Base-by-base conservation (phyloP, 257 asterid genomes). In the Lithospermum erythrorhizon region DNA sequence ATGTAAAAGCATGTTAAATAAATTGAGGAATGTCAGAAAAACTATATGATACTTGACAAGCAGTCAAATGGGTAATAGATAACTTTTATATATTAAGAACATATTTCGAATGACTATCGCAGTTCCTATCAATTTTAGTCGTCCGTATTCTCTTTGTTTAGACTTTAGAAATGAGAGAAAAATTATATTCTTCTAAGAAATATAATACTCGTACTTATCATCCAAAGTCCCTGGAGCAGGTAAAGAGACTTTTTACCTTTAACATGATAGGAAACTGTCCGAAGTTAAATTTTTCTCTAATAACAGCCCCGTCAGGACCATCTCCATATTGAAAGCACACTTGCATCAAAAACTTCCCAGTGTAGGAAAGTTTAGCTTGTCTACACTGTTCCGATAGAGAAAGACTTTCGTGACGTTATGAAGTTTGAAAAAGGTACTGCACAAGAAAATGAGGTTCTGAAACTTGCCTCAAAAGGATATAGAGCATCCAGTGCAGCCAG, bases 231-330 rank as follows among this genome's bases (percentile, higher is more conserved):
- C 10, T 11, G 25, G 21, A 21, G 25, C 16, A 54, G 27, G 37
- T 16, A 2, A 55, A 57, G 47, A 56, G 2, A 60, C 37, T 54
- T 35, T 55, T 59, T 57, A 84, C 98, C 97, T 86, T 89, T 69
- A 93, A 79, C 98, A 93, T 93, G 69, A 93, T 69, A 18, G 98
- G 98, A 24, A 93, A 75, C 73, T 71, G 87, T 54, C 98, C 98
- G 52, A 93, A 68, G 75, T 66, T 70, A 65, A 75, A 53, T 61
- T 69, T 81, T 35, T 84, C 90, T 76, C 93, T 76, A 9, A 93
- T 62, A 47, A 55, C 54, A 47, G 68, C 82, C 61, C 89, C 95
- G n/a, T 73, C 84, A 27, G 69, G 81, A 60, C 89, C 94, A 19
- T 73, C 84, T 27, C 65, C 85, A 65, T 81, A 86, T 68, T 93